Conservation (phyloP, 176 grass and related monocot species). For the Musa beccarii region DNA sequence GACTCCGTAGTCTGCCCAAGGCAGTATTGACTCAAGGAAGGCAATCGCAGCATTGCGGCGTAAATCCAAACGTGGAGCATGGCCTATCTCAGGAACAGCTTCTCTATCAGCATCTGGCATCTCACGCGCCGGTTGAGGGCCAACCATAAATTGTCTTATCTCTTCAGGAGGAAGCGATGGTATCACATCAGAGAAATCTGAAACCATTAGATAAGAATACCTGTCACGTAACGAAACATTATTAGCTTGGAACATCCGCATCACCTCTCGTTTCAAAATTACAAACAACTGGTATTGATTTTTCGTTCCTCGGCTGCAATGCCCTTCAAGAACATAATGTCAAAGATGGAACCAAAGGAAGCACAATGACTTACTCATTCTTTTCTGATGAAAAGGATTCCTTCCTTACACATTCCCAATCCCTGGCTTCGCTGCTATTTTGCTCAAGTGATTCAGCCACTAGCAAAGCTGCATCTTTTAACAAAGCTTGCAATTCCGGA, state of each 20-base stretch:
- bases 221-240: slow-evolving; percentile 33
- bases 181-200: slow-evolving; percentile 84
- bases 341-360: not conserved
- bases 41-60: slow-evolving; percentile 66
- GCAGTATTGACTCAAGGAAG: slow-evolving; percentile 84
- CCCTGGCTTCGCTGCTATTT: slow-evolving; percentile 61
- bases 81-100: slow-evolving; percentile 37
- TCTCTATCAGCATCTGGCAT: slow-evolving; percentile 45
- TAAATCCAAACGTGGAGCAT: slow-evolving; percentile 50
- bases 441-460: slow-evolving; percentile 70
- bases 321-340: no score
- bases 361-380: slow-evolving; percentile 72
- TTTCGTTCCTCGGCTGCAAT: no score
- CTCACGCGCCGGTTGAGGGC: slow-evolving; percentile 55
- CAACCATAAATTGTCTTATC: slow-evolving; percentile 75
- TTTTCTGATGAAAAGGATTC: slow-evolving; percentile 78
- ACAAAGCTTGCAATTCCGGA: slow-evolving; percentile 78
- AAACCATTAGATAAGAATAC: slow-evolving; percentile 92
- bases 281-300: not conserved
- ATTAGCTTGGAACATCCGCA: not conserved
- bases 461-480: slow-evolving; percentile 81
- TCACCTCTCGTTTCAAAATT: not conserved
- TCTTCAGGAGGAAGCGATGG: slow-evolving; percentile 85
- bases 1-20: slow-evolving; percentile 72
- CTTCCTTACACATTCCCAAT: slow-evolving; percentile 84